Conservation (phyloP, 306 rosid species). For the Arachis stenosperma region DNA sequence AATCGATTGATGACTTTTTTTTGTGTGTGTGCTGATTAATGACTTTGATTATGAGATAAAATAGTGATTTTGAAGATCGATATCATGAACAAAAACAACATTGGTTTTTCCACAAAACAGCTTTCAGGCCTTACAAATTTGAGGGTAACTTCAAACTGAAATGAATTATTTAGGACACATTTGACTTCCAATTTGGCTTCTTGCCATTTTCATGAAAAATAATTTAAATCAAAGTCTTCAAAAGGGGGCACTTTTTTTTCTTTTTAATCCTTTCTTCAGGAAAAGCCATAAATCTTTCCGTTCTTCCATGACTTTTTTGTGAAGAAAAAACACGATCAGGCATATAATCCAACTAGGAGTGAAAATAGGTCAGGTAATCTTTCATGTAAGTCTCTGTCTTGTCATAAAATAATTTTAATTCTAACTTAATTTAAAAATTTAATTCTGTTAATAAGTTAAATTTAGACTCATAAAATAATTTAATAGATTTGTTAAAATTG, state of each 20-base stretch:
- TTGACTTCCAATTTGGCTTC: conserved; percentile 43
- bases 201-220: background rate
- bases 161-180: conserved; percentile 33
- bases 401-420: too few species aligned
- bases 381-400: too few species aligned
- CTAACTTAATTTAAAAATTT: too few species aligned
- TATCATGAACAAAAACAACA: background rate
- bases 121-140: background rate
- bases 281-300: background rate
- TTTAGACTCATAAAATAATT: too few species aligned
- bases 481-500: too few species aligned
- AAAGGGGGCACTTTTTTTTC: background rate
- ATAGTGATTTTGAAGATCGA: background rate
- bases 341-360: too few species aligned
- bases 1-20: background rate
- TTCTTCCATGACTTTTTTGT: background rate
- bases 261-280: background rate
- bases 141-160: background rate
- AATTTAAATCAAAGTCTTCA: conserved; percentile 30
- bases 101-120: background rate
- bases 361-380: too few species aligned
- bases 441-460: too few species aligned
- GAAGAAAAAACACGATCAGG: background rate
- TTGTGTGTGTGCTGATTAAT: too few species aligned
- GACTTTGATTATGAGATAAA: background rate